Evolutionary conservation across 306 rosid genomes (phyloP), one percentile per base, ranked within the genome.

Genomic region (Nissolia schottii): DNA sequence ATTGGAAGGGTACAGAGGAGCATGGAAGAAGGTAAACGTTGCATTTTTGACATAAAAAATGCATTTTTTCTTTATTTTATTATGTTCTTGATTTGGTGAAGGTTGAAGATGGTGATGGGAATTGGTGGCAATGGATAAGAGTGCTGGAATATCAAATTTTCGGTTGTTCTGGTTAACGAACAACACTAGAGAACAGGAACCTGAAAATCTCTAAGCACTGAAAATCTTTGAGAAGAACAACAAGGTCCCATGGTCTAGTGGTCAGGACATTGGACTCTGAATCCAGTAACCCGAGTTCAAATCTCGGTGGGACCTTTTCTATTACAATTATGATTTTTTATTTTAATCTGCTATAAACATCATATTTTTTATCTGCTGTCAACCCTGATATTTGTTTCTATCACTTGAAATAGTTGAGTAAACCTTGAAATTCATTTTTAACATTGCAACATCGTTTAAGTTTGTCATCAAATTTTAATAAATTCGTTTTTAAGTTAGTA

Each of bases 181-280:
- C n/a, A n/a, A n/a, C n/a, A n/a, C n/a, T n/a, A n/a, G n/a, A 50
- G 68, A 23, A 6, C 48, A 28, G 1, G 4, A 48, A 48, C 38
- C 11, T 24, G 55, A 38, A 45, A 25, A 65, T 45, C 56, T 38
- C 6, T 0, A 18, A 37, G 20, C 5, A 29, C 2, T 0, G 23
- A 57, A 22, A 5, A 28, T 40, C 3, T 40, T 10, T 40, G 0
- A 11, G 7, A 43, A 2, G 5, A 43, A 14, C 19, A 22, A 14
- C 12, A 1, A 7, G 79, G 79, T 66, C 74, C 74, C 68, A 76
- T 76, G 80, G 80, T 76, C 80, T 76, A 76, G 80, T 67, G 80
- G 80, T 76, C 46, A 76, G 80, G 80, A 76, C 80, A 76, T 76
- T 57, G 72, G 80, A 76, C 80, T 75, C 80, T 75, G 80, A 75